Conservation (phyloP, 805 yeast genomes). For the Schwanniomyces vanrijiae region DNA sequence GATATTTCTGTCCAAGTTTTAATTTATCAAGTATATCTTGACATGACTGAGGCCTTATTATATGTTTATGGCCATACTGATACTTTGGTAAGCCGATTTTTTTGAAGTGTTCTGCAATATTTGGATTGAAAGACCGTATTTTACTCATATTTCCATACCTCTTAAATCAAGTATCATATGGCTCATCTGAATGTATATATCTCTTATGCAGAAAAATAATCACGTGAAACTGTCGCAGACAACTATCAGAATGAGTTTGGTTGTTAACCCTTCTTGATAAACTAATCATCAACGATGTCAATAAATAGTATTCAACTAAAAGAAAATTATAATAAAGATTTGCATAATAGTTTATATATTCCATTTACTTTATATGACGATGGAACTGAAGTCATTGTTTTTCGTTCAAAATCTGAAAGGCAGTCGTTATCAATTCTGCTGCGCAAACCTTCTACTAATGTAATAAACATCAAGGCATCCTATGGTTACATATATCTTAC, state of each 20-base stretch:
- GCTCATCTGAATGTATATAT: not conserved
- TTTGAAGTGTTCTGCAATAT: conserved; percentile 20
- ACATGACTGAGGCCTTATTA: conserved; percentile 21
- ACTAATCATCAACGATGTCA: conserved; percentile 19
- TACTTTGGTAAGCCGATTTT: conserved; percentile 16
- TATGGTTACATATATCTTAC: conserved; percentile 46
- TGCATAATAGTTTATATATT: conserved; percentile 1
- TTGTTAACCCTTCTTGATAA: not conserved
- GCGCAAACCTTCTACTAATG: conserved; percentile 9
- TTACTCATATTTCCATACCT: not conserved
- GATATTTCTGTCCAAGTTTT: conserved; percentile 35
- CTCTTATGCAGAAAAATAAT: not conserved
- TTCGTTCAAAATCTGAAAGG: conserved; percentile 16
- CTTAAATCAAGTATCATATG: not conserved
- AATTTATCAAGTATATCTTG: conserved; percentile 48
- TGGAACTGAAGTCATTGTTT: conserved; percentile 16
- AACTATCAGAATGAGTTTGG: not conserved
- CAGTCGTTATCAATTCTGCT: conserved; percentile 29
- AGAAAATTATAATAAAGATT: conserved; percentile 6
- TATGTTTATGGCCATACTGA: conserved; percentile 25
- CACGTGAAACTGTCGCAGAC: not conserved
- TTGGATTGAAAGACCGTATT: conserved; percentile 25
- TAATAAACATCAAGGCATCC: conserved; percentile 26
- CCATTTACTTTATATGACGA: conserved; percentile 20
- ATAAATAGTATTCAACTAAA: conserved; percentile 23